Evolutionary conservation across 1,284 basidiomycete species (phyloP).

Genomic region (Leccinum griseonigrum): DNA sequence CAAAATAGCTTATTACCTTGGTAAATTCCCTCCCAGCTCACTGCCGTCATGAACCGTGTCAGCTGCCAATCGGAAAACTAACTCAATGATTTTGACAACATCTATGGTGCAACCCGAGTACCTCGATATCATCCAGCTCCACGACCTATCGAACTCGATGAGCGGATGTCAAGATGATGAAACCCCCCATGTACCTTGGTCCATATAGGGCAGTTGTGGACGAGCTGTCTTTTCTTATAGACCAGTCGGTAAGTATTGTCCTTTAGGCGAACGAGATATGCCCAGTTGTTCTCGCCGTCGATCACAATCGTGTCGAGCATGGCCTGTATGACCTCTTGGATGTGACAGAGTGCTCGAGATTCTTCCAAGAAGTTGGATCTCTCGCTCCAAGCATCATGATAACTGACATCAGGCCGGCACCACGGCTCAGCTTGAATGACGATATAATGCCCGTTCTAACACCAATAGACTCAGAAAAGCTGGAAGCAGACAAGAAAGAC

Average conservation of each 20-base stretch:
- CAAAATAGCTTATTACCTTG: constrained; percentile 17
- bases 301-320: constrained; percentile 41
- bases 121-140: constrained; percentile 33
- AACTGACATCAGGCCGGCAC: constrained; percentile 15
- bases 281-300: constrained; percentile 42
- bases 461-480: constrained; percentile 9
- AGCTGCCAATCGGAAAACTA: constrained; percentile 11
- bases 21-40: constrained; percentile 33
- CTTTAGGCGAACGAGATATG: constrained; percentile 36
- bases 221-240: constrained; percentile 31
- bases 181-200: constrained; percentile 24
- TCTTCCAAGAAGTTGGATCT: constrained; percentile 15
- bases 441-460: constrained; percentile 35
- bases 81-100: neutral
- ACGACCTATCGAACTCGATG: constrained; percentile 23
- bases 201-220: constrained; percentile 39
- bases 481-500: neutral
- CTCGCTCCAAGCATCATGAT: neutral
- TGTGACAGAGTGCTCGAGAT: constrained; percentile 20
- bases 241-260: constrained; percentile 35
- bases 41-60: constrained; percentile 23
- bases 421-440: constrained; percentile 40
- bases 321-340: constrained; percentile 36
- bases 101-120: constrained; percentile 4
- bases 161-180: constrained; percentile 13